Percentiles rank a stretch among this genome's conserved stretches.
Evolutionary conservation across 352 stramenopile species (phyloP).

Genomic region (Pythium oligandrum): DNA sequence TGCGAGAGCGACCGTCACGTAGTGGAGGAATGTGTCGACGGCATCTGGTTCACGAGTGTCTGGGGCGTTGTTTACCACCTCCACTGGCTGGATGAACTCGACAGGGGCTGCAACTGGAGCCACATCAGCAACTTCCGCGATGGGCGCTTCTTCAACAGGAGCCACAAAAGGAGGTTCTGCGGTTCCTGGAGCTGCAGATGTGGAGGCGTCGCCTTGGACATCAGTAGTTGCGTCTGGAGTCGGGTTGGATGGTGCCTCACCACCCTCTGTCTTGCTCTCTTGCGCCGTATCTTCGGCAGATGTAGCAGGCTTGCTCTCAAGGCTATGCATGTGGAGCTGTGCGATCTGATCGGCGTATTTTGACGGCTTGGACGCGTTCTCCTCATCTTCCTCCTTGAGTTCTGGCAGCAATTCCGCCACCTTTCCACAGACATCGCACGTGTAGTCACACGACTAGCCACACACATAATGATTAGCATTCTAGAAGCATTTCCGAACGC

Average conservation of each 20-base stretch:
- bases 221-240: not conserved
- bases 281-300: not conserved
- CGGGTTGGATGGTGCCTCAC: not conserved
- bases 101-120: not conserved
- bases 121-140: not conserved
- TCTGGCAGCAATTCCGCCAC: conserved; percentile 67
- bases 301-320: conserved; percentile 29
- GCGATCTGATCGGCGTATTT: conserved; percentile 81
- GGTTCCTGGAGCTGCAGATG: no score
- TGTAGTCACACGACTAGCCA: conserved; percentile 62
- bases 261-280: conserved; percentile 1
- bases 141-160: not conserved
- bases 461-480: no score
- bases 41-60: conserved; percentile 30
- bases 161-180: no score
- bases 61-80: not conserved
- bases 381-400: conserved; percentile 21
- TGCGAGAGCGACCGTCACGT: conserved; percentile 55
- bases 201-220: not conserved
- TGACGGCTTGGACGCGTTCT: conserved; percentile 29
- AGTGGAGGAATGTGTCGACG: conserved; percentile 65
- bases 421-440: conserved; percentile 69
- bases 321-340: conserved; percentile 73
- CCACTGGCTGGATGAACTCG: not conserved
- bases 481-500: no score